These are phyloP conservation scores for Bimuria novae-zelandiae DNA, from an alignment of 2,329 filamentous ascomycete genomes.

Conservation along the genomic window DNA sequence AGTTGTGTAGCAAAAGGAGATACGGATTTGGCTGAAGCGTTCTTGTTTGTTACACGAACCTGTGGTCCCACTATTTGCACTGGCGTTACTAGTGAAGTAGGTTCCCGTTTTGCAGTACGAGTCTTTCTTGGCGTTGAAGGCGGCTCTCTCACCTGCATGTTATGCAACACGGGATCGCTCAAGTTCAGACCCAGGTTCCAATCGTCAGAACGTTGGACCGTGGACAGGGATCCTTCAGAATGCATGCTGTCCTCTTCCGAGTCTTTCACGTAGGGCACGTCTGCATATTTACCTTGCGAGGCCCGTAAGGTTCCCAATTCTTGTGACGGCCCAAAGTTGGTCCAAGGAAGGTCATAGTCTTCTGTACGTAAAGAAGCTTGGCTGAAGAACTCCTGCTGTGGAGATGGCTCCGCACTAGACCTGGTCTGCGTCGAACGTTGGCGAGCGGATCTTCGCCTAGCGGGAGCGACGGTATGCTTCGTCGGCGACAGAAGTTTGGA, in stretches of 20 bases:
- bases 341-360: slow-evolving; percentile 18
- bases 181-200: slow-evolving; percentile 6
- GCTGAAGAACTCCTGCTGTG: slow-evolving; percentile 10
- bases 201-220: slow-evolving; percentile 28
- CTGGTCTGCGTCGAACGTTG: slow-evolving; percentile 16
- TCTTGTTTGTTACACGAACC: slow-evolving; percentile 1
- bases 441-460: slow-evolving; percentile 13
- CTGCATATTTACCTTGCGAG: slow-evolving; percentile 25
- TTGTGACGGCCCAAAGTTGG: slow-evolving; percentile 29
- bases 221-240: slow-evolving; percentile 37
- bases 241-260: slow-evolving; percentile 37
- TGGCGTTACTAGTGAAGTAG: slow-evolving; percentile 9
- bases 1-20: not conserved
- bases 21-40: slow-evolving; percentile 9
- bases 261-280: slow-evolving; percentile 34
- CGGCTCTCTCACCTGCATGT: not conserved
- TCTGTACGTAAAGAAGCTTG: slow-evolving; percentile 14
- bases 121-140: slow-evolving; percentile 4
- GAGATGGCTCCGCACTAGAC: slow-evolving; percentile 2
- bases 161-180: slow-evolving; percentile 17
- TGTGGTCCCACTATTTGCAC: slow-evolving; percentile 7
- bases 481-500: slow-evolving; percentile 31
- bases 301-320: slow-evolving; percentile 21
- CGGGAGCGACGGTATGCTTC: slow-evolving; percentile 7
- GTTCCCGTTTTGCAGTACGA: slow-evolving; percentile 4